phyloP scores from a whole-genome alignment of 306 rosid species.

The Bauhinia variegata region DNA sequence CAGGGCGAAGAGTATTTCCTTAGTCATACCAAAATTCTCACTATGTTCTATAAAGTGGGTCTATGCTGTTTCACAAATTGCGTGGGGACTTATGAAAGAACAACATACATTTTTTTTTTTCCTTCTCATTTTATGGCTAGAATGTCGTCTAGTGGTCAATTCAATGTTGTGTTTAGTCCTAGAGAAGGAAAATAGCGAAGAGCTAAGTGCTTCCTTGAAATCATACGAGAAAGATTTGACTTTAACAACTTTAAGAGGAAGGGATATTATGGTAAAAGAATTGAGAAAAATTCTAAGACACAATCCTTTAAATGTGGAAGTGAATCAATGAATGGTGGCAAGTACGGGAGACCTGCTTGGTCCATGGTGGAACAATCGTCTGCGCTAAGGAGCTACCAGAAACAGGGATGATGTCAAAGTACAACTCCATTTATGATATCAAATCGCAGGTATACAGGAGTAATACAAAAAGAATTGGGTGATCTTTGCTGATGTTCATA shows the following conservation, averaged over 20 bases:
- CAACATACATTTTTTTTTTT: too few species aligned
- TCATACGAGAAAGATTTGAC: too few species aligned
- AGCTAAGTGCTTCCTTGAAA: too few species aligned
- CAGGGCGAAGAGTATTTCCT: background rate
- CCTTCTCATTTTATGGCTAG: background rate
- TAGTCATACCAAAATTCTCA: background rate
- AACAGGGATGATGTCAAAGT: background rate
- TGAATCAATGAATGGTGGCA: too few species aligned
- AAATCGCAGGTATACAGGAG: too few species aligned
- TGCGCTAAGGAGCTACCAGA: background rate
- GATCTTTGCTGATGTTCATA: conserved; percentile 16
- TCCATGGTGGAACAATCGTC: background rate
- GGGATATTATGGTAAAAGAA: too few species aligned
- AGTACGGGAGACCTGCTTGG: too few species aligned
- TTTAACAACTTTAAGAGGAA: too few species aligned
- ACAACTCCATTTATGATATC: background rate
- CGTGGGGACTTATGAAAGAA: background rate
- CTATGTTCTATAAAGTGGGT: background rate
- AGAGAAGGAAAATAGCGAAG: background rate
- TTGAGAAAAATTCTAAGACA: too few species aligned
- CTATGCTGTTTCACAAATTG: background rate
- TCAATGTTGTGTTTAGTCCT: background rate
- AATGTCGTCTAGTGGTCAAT: background rate
- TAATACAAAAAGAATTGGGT: too few species aligned
- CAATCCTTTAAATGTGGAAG: too few species aligned